These are phyloP conservation scores for Epithemia pelagica DNA, from an alignment of 108 stramenopile species.

Conservation along the genomic window DNA sequence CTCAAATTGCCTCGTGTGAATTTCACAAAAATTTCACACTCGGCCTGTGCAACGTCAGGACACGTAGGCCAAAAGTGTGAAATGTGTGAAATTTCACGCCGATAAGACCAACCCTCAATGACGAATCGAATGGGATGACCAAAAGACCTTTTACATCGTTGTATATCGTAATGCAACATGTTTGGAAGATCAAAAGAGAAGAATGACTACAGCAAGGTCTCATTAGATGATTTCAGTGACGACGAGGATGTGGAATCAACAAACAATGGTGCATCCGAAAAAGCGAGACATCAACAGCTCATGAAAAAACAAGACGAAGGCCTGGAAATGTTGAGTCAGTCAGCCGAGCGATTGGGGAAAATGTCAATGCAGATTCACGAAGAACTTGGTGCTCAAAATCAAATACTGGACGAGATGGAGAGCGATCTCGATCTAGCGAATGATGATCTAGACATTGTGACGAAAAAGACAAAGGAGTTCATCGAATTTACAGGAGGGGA, in stretches of 20 bases:
- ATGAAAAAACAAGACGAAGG: constrained; percentile 78
- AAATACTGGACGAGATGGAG: constrained; percentile 88
- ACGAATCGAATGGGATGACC: too few species aligned
- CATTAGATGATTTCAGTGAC: constrained; percentile 38
- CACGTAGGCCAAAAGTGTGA: too few species aligned
- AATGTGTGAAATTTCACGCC: too few species aligned
- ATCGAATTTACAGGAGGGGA: constrained; percentile 80
- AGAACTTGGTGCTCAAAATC: constrained; percentile 81
- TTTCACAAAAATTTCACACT: too few species aligned
- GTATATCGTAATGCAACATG: too few species aligned
- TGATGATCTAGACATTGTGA: constrained; percentile 70
- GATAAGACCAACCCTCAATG: too few species aligned
- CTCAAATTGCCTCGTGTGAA: too few species aligned
- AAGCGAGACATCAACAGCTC: constrained; percentile 24
- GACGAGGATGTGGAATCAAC: constrained; percentile 41
- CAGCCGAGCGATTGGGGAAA: constrained; percentile 66
- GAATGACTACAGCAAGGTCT: constrained; percentile 27
- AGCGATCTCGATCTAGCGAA: constrained; percentile 78
- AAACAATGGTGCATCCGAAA: constrained; percentile 1
- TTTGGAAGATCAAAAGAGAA: constrained; percentile 8
- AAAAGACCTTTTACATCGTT: too few species aligned
- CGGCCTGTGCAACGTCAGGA: too few species aligned
- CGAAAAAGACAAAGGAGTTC: constrained; percentile 82
- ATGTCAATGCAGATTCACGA: constrained; percentile 80
- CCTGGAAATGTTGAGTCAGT: constrained; percentile 66